Percentiles rank a stretch among this genome's conserved stretches.
phyloP scores from a whole-genome alignment of 2,329 filamentous ascomycete species.

The Metarhizium guizhouense region DNA sequence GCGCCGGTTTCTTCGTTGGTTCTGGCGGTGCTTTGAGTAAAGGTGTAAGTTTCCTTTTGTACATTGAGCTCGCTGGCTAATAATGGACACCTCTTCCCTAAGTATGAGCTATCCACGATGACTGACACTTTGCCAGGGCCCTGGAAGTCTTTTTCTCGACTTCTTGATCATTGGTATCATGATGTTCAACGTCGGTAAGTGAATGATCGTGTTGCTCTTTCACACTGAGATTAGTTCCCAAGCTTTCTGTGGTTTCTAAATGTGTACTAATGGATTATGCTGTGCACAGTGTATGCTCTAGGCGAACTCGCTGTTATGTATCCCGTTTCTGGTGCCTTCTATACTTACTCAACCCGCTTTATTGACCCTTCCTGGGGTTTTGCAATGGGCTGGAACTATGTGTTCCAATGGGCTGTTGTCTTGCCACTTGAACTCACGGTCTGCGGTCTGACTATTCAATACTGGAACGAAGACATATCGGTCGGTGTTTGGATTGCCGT shows the following conservation, averaged over 20 bases:
- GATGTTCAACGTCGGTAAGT: constrained; percentile 46
- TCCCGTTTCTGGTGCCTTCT: constrained; percentile 52
- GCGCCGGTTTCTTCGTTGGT: constrained; percentile 54
- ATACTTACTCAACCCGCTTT: constrained; percentile 49
- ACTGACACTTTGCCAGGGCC: constrained; percentile 20
- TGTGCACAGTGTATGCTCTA: constrained; percentile 39
- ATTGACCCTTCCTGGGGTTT: constrained; percentile 50
- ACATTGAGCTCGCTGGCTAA: not conserved
- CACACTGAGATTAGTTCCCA: not conserved
- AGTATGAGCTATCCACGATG: not conserved
- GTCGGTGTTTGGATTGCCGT: constrained; percentile 40
- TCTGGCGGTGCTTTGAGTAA: constrained; percentile 40
- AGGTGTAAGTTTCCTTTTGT: constrained; percentile 26
- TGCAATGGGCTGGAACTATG: constrained; percentile 42
- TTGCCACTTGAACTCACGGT: constrained; percentile 40
- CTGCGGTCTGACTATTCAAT: constrained; percentile 40
- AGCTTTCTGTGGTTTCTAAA: not conserved
- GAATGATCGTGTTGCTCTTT: not conserved
- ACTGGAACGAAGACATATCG: constrained; percentile 36
- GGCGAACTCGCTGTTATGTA: constrained; percentile 50
- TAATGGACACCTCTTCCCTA: not conserved
- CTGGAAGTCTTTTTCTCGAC: constrained; percentile 34
- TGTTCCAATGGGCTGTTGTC: constrained; percentile 39
- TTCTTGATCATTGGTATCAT: constrained; percentile 50
- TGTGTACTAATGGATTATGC: not conserved